Percentiles rank a stretch among this genome's conserved stretches.
Evolutionary conservation across 2,329 filamentous ascomycete genomes (phyloP).

Genomic region (Pyricularia sp.): DNA sequence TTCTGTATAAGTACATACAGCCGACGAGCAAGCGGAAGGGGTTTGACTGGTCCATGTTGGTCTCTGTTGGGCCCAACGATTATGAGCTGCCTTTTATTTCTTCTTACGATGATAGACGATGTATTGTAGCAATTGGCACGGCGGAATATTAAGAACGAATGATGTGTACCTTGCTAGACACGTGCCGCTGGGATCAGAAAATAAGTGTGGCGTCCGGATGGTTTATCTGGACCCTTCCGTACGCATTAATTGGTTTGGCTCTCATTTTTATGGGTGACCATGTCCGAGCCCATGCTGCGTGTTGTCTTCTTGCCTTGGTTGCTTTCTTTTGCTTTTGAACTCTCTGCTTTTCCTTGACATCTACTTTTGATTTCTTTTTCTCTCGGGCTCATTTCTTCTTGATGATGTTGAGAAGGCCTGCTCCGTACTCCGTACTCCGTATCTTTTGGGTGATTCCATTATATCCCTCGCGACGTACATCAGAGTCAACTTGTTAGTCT

Average conservation of each 20-base stretch:
- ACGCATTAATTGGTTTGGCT: neutral
- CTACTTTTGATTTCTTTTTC: no score
- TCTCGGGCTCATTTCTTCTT: no score
- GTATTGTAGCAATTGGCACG: neutral
- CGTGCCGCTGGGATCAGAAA: neutral
- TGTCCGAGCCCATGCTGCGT: neutral
- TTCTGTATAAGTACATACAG: neutral
- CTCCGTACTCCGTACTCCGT: neutral
- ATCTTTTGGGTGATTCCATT: neutral
- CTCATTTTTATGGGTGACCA: neutral
- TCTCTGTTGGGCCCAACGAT: neutral
- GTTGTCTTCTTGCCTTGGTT: no score
- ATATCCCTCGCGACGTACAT: neutral
- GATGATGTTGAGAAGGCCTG: no score
- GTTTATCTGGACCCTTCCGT: neutral
- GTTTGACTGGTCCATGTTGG: neutral
- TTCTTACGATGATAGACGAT: conserved; percentile 1
- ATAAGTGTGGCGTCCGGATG: neutral
- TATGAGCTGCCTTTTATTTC: neutral
- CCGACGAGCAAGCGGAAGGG: neutral
- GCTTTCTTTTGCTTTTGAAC: no score
- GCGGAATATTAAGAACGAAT: neutral
- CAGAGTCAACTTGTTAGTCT: neutral
- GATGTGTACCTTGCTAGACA: neutral
- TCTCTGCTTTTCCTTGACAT: no score